Evolutionary conservation across 768 basidiomycete species (phyloP), one percentile per base, ranked within the genome.

Genomic region (Suillus subalutaceus): DNA sequence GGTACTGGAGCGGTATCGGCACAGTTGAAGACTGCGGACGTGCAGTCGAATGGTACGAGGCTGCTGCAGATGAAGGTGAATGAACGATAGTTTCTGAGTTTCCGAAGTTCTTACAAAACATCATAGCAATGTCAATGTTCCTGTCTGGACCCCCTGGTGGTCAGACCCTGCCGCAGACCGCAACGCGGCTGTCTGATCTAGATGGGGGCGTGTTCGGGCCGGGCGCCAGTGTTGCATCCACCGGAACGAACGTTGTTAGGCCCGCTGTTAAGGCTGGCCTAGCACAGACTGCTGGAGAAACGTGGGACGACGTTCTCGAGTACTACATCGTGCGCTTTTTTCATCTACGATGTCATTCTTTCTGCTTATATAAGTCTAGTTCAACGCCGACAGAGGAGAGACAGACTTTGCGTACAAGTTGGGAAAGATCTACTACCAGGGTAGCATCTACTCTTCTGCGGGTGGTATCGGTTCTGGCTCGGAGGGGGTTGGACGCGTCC

Each of bases 401-500:
- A 87, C 87, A 61, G 89, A 91, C 68, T 97, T 94, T 75, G 94
- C 95, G 2, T 95, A 92, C 77, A 88, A 93, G 18, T 85, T 99
- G 2, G 97, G 95, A n/a, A 91, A 94, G 78, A 92, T 99, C 12
- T 97, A 91, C 79, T 99, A 99, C 73, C 92, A 96, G 74, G 97
- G 97, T 20, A 95, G 93, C 65, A 91, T 98, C 43, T 98, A 97
- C 72, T 83, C 86, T 6, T 81, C 87, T 12, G 77, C 83, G 16
- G 94, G 94, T 4, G 96, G 97, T 12, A 88, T 92, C 48, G 87
- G 85, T 3, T 95, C 93, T 2, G 94, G 95, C 18, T 92, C 93
- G 32, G 94, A 97, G 79, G 93, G 93, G n/a, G 94, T 95, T 35
- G 94, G 94, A 9, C 88, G 88, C n/a, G 85, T 97, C 15, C 88